Base-by-base conservation (phyloP, 2,329 filamentous ascomycete species). In the Alternaria arbusti region DNA sequence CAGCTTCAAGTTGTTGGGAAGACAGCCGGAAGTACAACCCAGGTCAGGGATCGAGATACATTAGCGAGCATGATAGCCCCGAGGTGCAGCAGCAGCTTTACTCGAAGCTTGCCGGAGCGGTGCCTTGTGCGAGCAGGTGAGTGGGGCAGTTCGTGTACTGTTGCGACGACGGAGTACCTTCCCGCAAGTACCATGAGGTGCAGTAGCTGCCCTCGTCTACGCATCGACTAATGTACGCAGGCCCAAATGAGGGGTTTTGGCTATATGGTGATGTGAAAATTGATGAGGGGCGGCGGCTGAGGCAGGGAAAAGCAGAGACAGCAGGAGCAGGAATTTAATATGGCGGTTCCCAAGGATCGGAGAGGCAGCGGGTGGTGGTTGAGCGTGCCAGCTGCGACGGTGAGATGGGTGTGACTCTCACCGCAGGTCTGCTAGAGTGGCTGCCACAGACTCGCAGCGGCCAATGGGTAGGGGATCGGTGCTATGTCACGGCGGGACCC, bases 191-290 rank as follows among this genome's bases (percentile, higher is more conserved):
- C 63, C 60, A 66, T 65, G 64, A 65, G 68, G 65, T 72, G 73
- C 71, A 74, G 70, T 44, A 57, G 63, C 56, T 66, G 61, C 57
- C 50, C 66, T 66, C 65, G 65, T 66, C 58, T 68, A 64, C 44
- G 65, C 56, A 40, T 66, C 47, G 64, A 54, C 72, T 71, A 75
- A 73, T 73, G 70, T 70, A 71, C 63, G 73, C 71, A 68, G 65
- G 69, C 71, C 69, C 68, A 65, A 72, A 66, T 64, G 63, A 65
- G 64, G 66, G 62, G 62, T 54, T 62, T 54, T 45, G 22, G 32
- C 25, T 20, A 57, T 52, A 45, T 60, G 22, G 46, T 40, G 36
- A 45, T 59, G 25, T 59, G 56, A 55, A 63, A 57, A 54, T 59
- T 55, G 20, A 59, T 50, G 60, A 63, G 56, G 50, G 49, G 36